Evolutionary conservation across 225 moss, liverwort and hornwort species (phyloP).

Genomic region (Neckera pumila): DNA sequence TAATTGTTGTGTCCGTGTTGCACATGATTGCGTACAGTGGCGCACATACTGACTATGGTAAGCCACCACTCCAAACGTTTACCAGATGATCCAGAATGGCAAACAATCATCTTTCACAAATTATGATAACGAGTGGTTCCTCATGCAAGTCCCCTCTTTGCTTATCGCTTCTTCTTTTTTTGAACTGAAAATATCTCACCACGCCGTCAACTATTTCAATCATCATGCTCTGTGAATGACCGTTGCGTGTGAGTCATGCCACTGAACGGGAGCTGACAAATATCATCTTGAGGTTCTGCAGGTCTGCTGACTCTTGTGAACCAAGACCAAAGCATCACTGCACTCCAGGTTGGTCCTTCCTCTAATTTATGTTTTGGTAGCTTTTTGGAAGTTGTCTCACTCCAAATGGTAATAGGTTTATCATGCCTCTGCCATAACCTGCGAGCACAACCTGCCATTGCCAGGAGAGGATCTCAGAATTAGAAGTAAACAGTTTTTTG

Average conservation of each 20-base stretch:
- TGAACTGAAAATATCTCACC: background rate
- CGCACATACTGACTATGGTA: constrained; percentile 97
- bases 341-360: constrained; percentile 62
- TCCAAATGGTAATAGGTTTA: background rate
- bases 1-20: constrained; percentile 1
- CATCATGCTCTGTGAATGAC: background rate
- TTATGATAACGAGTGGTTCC: background rate
- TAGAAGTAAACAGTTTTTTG: background rate
- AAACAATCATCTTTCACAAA: background rate
- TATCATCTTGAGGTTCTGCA: constrained; percentile 20
- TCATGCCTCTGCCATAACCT: background rate
- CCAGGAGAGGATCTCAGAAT: background rate
- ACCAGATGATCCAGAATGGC: background rate
- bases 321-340: constrained; percentile 67
- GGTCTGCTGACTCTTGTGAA: constrained; percentile 87
- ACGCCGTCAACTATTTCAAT: background rate
- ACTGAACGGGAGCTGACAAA: background rate
- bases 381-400: background rate
- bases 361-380: background rate
- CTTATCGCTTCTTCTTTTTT: background rate
- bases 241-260: background rate
- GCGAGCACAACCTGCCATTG: background rate
- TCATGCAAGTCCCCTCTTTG: background rate
- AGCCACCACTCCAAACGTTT: background rate
- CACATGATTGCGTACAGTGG: constrained; percentile 37